Evolutionary conservation across 441 rosid genomes (phyloP), one percentile per base, ranked within the genome.

Genomic region (Mallotus japonicus): DNA sequence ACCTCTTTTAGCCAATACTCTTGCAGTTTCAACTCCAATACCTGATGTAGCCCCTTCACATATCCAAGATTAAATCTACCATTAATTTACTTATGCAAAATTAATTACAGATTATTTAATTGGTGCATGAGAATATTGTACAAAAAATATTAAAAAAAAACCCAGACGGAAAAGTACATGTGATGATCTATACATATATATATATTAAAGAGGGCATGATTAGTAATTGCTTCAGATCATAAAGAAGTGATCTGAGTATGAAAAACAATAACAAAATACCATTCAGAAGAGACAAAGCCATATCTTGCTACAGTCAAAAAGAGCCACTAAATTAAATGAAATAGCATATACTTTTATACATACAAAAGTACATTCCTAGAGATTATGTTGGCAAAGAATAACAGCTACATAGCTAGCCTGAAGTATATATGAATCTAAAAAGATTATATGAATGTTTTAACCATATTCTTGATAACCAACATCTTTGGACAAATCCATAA

Each of bases 21-120:
- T 90, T 3, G 94, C 94, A 1, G 97, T 92, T 76, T 95, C 99
- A 4, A 85, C 88, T 74, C 99, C 99, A 58, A 95, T 92, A 0
- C 99, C 99, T 13, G 99, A 95, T 9, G 97, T 90, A 1, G 94
- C 95, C 77, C 99, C 99, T 95, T 70, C 13, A 58, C 22, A 69
- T 37, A 37, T 46, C 9, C 50, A 46, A 53, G 61, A 37, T 8
- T 1, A 20, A 13, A 28, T 17, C 8, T n/a, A 10, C 20, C 32
- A 28, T 28, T 28, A 28, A 28, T 28, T 28, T 28, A 28, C 32
- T 28, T 28, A 28, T 28, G 32, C 32, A 28, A 28, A 28, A 2
- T 24, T 24, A 24, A 24, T 28, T 28, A 54, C 8, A 8, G 17
- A 44, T 16, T 54, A 5, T 17, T 17, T 16, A 13, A 51, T 15